phyloP scores from a whole-genome alignment of 2,329 filamentous ascomycete species.

The Daldinia sp. region DNA sequence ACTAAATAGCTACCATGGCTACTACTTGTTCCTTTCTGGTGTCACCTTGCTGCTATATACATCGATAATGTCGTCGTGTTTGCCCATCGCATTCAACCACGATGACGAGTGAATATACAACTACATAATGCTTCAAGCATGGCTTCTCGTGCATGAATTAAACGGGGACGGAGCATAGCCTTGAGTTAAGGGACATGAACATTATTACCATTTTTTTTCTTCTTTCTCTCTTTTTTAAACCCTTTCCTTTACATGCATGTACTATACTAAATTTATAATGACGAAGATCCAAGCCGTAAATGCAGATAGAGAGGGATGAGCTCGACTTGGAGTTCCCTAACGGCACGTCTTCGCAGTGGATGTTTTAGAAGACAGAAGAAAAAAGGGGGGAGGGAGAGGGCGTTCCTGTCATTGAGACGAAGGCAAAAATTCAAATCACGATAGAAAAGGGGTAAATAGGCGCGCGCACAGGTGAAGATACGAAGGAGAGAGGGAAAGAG shows the following conservation, averaged over 20 bases:
- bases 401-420: conserved; percentile 1
- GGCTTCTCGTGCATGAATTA: conserved; percentile 14
- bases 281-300: conserved; percentile 26
- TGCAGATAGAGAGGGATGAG: conserved; percentile 23
- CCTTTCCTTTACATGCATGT: conserved; percentile 44
- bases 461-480: conserved; percentile 11
- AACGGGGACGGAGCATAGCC: conserved; percentile 22
- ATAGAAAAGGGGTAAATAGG: conserved; percentile 24
- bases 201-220: conserved; percentile 5
- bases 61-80: conserved; percentile 13
- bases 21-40: conserved; percentile 12
- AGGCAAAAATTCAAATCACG: conserved; percentile 18
- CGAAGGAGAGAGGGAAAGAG: conserved; percentile 2
- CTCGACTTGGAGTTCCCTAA: conserved; percentile 15
- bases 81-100: conserved; percentile 14
- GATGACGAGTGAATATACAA: conserved; percentile 2
- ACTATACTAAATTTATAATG: conserved; percentile 48
- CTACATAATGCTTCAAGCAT: conserved; percentile 23
- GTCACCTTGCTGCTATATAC: conserved; percentile 40
- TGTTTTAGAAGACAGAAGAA: conserved; percentile 18
- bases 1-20: conserved; percentile 28
- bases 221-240: background rate
- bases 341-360: conserved; percentile 15
- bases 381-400: background rate
- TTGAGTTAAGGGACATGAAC: conserved; percentile 29